Evolutionary conservation across 192 early-diverging fungal species (phyloP).

Genomic region (Funneliformis mosseae): DNA sequence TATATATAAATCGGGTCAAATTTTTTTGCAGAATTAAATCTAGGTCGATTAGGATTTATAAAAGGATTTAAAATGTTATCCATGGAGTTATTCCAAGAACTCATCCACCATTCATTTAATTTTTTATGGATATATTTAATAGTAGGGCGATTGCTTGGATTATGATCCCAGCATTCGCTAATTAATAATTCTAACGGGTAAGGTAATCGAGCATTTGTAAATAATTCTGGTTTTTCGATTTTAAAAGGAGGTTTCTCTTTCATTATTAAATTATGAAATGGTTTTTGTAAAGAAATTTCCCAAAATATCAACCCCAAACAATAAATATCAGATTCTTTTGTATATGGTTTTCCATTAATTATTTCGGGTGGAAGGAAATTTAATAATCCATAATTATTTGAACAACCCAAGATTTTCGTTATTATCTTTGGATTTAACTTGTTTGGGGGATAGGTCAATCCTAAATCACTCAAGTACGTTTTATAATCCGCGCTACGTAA

Average conservation of each 20-base stretch:
- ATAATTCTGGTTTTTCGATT: neutral
- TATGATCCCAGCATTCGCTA: neutral
- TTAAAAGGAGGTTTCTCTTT: neutral
- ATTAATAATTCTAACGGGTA: neutral
- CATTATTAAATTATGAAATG: neutral
- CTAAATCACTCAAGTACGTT: neutral
- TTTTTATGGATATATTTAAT: neutral
- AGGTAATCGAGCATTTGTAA: neutral
- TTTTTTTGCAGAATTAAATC: neutral
- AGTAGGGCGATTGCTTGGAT: neutral
- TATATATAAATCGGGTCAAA: neutral
- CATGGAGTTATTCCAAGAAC: neutral
- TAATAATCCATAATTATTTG: neutral
- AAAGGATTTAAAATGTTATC: neutral
- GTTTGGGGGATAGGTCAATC: neutral
- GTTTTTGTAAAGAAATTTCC: neutral
- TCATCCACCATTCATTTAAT: neutral
- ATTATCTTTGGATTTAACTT: neutral
- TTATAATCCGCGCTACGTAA: neutral
- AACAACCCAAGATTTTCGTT: neutral
- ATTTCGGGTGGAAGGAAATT: neutral
- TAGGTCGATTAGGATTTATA: neutral
- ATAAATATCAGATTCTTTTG: neutral
- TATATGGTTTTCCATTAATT: neutral
- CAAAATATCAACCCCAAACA: neutral